These are phyloP conservation scores for Panicum virgatum DNA, from an alignment of 202 grass and related monocot genomes.

Conservation along the genomic window DNA sequence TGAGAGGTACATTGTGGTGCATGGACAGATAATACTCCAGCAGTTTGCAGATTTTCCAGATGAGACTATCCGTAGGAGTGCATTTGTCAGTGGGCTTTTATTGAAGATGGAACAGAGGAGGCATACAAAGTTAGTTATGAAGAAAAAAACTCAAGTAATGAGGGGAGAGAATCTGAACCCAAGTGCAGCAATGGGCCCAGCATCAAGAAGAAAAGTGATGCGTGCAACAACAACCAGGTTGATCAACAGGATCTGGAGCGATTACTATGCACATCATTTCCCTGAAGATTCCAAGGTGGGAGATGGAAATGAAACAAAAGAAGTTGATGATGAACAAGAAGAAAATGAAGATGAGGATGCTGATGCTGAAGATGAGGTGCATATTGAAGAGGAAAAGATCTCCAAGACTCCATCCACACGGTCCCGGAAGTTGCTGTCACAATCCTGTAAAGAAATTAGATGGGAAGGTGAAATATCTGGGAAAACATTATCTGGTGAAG, in stretches of 20 bases:
- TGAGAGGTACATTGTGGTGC: slow-evolving; percentile 94
- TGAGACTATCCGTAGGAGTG: slow-evolving; percentile 80
- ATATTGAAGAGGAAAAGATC: slow-evolving; percentile 45
- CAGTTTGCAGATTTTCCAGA: slow-evolving; percentile 98
- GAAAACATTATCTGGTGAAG: slow-evolving; percentile 62
- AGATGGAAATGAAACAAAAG: slow-evolving; percentile 67
- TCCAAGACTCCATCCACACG: slow-evolving; percentile 40
- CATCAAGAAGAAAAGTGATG: slow-evolving; percentile 87
- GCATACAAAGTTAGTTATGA: slow-evolving; percentile 90
- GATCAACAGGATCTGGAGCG: slow-evolving; percentile 88
- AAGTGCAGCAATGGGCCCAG: slow-evolving; percentile 69
- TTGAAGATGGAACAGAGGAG: slow-evolving; percentile 85
- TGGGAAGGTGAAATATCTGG: slow-evolving; percentile 64
- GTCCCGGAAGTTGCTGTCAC: slow-evolving; percentile 55
- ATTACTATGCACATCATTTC: slow-evolving; percentile 92
- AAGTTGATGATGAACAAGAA: slow-evolving; percentile 77
- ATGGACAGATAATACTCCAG: slow-evolving; percentile 97
- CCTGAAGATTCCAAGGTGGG: slow-evolving; percentile 80
- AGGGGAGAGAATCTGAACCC: slow-evolving; percentile 92
- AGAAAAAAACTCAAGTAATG: slow-evolving; percentile 72
- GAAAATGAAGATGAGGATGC: slow-evolving; percentile 83
- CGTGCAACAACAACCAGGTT: slow-evolving; percentile 89
- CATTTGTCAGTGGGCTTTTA: slow-evolving; percentile 88
- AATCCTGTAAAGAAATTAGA: slow-evolving; percentile 56
- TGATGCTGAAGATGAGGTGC: slow-evolving; percentile 60